Conservation (phyloP, 495 filamentous ascomycete genomes). For the Penicillium argentinense region DNA sequence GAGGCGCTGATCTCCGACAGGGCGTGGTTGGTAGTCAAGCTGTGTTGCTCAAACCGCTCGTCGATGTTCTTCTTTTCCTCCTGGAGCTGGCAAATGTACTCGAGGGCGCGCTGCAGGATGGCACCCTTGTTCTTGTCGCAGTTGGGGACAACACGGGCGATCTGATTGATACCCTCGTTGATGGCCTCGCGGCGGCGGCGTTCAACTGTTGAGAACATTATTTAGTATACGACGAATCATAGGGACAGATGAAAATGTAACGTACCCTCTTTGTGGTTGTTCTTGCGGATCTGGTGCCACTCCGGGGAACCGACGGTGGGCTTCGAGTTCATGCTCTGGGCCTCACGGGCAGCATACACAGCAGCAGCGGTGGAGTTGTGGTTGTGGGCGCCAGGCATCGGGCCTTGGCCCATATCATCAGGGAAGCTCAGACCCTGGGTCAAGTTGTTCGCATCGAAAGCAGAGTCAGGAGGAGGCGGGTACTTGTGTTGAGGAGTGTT, state of each 20-base stretch:
- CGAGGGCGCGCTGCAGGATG: constrained; percentile 88
- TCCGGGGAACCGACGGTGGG: constrained; percentile 93
- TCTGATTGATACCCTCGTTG: constrained; percentile 98
- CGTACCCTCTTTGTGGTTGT: constrained; percentile 98
- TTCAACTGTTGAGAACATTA: constrained; percentile 64
- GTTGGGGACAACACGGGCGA: constrained; percentile 94
- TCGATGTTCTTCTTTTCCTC: constrained; percentile 91
- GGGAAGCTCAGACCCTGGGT: constrained; percentile 43
- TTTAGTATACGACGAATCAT: neutral
- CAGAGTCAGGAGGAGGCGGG: constrained; percentile 40
- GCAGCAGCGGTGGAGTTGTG: constrained; percentile 50
- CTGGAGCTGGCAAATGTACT: constrained; percentile 91
- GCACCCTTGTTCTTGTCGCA: constrained; percentile 99
- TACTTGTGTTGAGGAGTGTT: constrained; percentile 47
- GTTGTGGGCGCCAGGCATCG: constrained; percentile 37
- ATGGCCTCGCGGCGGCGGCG: constrained; percentile 97
- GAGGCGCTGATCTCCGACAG: constrained; percentile 84
- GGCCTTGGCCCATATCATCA: constrained; percentile 44
- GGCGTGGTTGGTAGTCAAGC: constrained; percentile 90
- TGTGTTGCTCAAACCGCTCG: constrained; percentile 96
- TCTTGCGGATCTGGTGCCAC: constrained; percentile 96
- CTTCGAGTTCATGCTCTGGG: constrained; percentile 58
- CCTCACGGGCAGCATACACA: constrained; percentile 48
- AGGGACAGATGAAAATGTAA: constrained; percentile 1
- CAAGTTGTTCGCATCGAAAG: constrained; percentile 45